phyloP scores from a whole-genome alignment of 805 yeast species.

The Millerozyma acaciae region DNA sequence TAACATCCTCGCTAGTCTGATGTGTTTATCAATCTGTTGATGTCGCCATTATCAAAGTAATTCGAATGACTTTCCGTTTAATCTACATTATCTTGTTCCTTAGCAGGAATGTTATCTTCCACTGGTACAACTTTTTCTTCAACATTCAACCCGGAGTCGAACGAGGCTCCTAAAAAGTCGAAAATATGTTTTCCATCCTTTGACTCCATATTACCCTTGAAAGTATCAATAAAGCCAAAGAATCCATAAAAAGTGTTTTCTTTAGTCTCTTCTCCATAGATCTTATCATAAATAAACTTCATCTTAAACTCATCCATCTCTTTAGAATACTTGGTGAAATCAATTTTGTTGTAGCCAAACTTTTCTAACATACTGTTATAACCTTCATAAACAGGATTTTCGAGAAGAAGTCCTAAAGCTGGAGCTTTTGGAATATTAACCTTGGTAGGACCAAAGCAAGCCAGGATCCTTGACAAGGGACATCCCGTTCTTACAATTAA shows the following conservation, averaged over 20 bases:
- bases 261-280: conserved; percentile 82
- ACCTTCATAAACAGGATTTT: conserved; percentile 86
- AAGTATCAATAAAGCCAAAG: conserved; percentile 84
- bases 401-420: conserved; percentile 85
- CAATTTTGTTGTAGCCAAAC: conserved; percentile 74
- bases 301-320: conserved; percentile 84
- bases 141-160: conserved; percentile 16
- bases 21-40: too few relatives aligned
- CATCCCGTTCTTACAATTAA: conserved; percentile 82
- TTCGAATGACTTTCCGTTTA: conserved; percentile 6
- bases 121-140: conserved; percentile 2
- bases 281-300: conserved; percentile 86
- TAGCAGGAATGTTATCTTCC: conserved; percentile 6
- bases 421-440: conserved; percentile 97
- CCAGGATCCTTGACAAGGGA: conserved; percentile 68
- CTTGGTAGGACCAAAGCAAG: conserved; percentile 70
- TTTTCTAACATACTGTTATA: conserved; percentile 68
- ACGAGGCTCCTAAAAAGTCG: conserved; percentile 51
- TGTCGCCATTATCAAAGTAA: neutral
- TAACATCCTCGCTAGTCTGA: too few relatives aligned
- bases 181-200: conserved; percentile 57
- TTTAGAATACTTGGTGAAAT: conserved; percentile 58
- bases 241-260: conserved; percentile 90
- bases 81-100: conserved; percentile 15
- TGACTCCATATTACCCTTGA: conserved; percentile 38